phyloP scores from a whole-genome alignment of 164 flowering plant species.

The Vitis amurensis region DNA sequence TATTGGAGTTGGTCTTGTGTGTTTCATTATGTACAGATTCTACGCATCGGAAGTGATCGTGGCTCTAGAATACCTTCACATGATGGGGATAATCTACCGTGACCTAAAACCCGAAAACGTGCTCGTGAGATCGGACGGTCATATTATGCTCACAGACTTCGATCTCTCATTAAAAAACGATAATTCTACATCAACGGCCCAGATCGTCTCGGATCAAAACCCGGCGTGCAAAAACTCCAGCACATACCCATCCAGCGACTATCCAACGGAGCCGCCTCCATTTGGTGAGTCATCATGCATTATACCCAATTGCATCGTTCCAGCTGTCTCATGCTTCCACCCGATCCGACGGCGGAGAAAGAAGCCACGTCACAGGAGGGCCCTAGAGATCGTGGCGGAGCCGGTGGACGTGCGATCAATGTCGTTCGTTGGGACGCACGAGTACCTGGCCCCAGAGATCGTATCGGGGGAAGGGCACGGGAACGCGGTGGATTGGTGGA shows the following conservation, averaged over 20 bases:
- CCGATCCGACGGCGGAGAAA: constrained; percentile 56
- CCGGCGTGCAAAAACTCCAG: not conserved
- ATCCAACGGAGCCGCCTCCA: constrained; percentile 24
- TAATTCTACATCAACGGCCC: constrained; percentile 48
- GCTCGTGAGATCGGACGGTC: constrained; percentile 77
- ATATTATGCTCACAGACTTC: constrained; percentile 90
- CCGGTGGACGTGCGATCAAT: constrained; percentile 77
- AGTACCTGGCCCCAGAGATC: constrained; percentile 89
- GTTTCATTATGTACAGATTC: constrained; percentile 40
- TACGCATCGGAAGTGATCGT: constrained; percentile 78
- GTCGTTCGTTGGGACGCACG: constrained; percentile 95
- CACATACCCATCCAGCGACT: constrained; percentile 11
- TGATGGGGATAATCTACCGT: constrained; percentile 86
- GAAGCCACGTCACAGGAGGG: constrained; percentile 31
- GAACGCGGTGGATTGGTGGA: constrained; percentile 96
- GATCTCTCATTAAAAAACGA: constrained; percentile 80
- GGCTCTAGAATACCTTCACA: constrained; percentile 84
- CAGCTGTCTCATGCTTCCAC: constrained; percentile 77
- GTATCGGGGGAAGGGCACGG: constrained; percentile 91
- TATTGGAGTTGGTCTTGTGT: not conserved
- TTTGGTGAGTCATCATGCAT: constrained; percentile 61
- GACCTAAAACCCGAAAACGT: constrained; percentile 94
- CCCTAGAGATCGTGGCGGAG: constrained; percentile 65
- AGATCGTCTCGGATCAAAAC: constrained; percentile 38
- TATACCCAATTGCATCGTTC: constrained; percentile 74